Conservation (phyloP, 345 rosid genomes). For the Gossypium sturtianum region DNA sequence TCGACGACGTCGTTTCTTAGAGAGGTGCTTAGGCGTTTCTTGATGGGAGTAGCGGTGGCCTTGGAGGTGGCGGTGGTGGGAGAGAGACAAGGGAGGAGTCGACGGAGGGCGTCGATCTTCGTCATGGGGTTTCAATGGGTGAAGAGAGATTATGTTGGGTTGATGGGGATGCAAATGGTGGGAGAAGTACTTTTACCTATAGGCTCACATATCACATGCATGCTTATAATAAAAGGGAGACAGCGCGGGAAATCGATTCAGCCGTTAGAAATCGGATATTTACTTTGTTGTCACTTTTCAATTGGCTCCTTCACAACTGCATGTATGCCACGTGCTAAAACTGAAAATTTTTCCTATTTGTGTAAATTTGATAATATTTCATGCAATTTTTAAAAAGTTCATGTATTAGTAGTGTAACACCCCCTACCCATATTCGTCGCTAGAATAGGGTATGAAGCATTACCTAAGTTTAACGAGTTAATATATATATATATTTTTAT, state of each 20-base stretch:
- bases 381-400: too few species aligned
- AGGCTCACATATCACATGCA: not conserved
- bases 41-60: slow-evolving; percentile 22
- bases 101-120: slow-evolving; percentile 67
- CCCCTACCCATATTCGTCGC: too few species aligned
- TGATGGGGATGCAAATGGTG: not conserved
- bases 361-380: too few species aligned
- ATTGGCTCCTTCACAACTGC: not conserved
- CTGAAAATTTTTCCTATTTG: too few species aligned
- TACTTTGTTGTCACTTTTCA: not conserved
- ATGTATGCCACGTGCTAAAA: not conserved
- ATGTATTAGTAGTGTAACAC: too few species aligned
- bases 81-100: slow-evolving; percentile 56
- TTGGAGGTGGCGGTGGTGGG: slow-evolving; percentile 17
- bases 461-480: too few species aligned
- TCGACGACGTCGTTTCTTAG: slow-evolving; percentile 41
- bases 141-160: not conserved
- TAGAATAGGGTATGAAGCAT: too few species aligned
- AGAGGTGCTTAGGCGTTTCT: slow-evolving; percentile 75
- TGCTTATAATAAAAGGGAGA: not conserved
- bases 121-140: slow-evolving; percentile 30
- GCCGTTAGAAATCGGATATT: not conserved
- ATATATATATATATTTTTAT: too few species aligned
- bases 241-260: slow-evolving; percentile 17
- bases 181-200: not conserved